A percentile compares a stretch with the other conserved stretches of the same genome.
These are phyloP conservation scores for Rhizopogon vinicolor DNA, from an alignment of 768 basidiomycete species.

Conservation along the genomic window DNA sequence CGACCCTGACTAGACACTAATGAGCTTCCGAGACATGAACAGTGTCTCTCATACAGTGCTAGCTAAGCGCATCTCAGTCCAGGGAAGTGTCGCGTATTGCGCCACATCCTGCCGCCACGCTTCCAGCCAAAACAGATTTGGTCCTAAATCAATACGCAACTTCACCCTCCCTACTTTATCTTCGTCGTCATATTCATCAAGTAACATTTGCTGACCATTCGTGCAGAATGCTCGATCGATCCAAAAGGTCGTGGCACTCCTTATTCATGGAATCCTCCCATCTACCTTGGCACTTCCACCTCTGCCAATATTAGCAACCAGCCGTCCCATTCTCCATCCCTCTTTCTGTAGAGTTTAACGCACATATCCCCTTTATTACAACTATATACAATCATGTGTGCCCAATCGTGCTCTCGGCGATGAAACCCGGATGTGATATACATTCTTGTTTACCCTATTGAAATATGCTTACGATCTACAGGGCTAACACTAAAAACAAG, in stretches of 20 bases:
- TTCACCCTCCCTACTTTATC: constrained; percentile 20
- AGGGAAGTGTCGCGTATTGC: constrained; percentile 19
- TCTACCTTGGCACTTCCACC: constrained; percentile 67
- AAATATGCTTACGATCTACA: neutral
- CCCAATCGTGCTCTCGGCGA: constrained; percentile 94
- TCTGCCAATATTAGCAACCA: constrained; percentile 61
- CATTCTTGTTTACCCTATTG: neutral
- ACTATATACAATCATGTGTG: constrained; percentile 89
- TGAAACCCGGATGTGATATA: constrained; percentile 59
- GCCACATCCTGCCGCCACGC: constrained; percentile 13
- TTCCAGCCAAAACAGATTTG: constrained; percentile 13
- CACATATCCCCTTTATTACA: constrained; percentile 60
- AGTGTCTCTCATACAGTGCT: constrained; percentile 14
- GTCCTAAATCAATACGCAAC: constrained; percentile 12
- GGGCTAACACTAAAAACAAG: constrained; percentile 27
- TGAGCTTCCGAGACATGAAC: neutral
- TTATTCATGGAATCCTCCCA: constrained; percentile 84
- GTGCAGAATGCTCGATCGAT: constrained; percentile 67
- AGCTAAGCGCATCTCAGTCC: constrained; percentile 17
- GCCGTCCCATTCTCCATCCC: constrained; percentile 47
- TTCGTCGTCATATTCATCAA: constrained; percentile 13
- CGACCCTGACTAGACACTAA: neutral
- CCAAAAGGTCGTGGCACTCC: constrained; percentile 71
- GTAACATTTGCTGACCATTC: neutral
- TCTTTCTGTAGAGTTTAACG: constrained; percentile 24